Percentiles rank a stretch among this genome's conserved stretches.
phyloP scores from a whole-genome alignment of 331 rosid species.

The Prunus yedoensis region DNA sequence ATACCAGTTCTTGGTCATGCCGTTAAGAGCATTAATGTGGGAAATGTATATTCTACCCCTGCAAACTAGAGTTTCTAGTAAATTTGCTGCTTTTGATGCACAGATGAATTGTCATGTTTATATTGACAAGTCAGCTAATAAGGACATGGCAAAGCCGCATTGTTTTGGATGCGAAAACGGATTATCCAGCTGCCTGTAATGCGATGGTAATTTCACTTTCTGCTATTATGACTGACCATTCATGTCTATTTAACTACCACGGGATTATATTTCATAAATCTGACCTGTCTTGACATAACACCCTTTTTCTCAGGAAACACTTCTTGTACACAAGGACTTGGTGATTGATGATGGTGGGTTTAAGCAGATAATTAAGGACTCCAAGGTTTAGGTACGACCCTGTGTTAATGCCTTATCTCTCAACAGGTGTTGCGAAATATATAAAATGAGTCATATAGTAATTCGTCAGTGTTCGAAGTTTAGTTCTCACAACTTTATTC shows the following conservation, averaged over 20 bases:
- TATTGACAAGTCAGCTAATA: constrained; percentile 65
- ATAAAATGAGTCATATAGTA: background rate
- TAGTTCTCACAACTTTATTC: no score
- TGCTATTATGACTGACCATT: constrained; percentile 3
- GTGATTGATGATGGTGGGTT: constrained; percentile 46
- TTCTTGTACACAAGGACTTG: constrained; percentile 78
- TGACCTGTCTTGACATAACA: constrained; percentile 4
- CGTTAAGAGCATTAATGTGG: constrained; percentile 43
- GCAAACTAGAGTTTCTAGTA: constrained; percentile 9
- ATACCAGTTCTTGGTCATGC: constrained; percentile 96
- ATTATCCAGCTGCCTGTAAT: constrained; percentile 75
- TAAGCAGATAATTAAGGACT: constrained; percentile 52
- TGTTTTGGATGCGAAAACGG: constrained; percentile 67
- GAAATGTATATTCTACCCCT: background rate
- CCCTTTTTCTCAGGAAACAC: constrained; percentile 67
- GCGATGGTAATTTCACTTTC: constrained; percentile 57
- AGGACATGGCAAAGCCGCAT: constrained; percentile 63
- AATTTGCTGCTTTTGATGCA: constrained; percentile 18
- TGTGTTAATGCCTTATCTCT: background rate
- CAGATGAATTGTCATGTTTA: constrained; percentile 88
- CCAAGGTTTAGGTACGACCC: constrained; percentile 54
- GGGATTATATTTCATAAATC: background rate
- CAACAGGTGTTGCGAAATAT: background rate
- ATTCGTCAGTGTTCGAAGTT: no score
- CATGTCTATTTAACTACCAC: background rate